Evolutionary conservation across 768 basidiomycete species (phyloP).

Genomic region (Lactarius tabidus): DNA sequence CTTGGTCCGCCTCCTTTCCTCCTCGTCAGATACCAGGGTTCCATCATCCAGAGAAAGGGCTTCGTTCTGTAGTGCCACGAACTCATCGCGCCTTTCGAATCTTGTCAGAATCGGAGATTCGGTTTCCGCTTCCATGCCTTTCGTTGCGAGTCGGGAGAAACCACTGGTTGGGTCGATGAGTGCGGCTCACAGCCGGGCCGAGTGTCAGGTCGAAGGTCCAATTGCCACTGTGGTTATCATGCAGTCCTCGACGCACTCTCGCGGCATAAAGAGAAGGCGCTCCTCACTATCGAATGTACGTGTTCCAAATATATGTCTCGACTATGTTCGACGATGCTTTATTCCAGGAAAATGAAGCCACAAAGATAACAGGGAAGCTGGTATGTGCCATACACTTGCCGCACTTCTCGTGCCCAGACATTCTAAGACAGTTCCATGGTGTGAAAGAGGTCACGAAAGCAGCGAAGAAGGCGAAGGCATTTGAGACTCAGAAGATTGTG

Average conservation of each 20-base stretch:
- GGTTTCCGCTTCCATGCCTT: slow-evolving; percentile 34
- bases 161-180: too few relatives aligned
- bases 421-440: slow-evolving; percentile 58
- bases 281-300: slow-evolving; percentile 6
- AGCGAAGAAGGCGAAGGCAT: slow-evolving; percentile 74
- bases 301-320: not conserved
- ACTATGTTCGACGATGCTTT: not conserved
- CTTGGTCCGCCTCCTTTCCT: slow-evolving; percentile 5
- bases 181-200: not conserved
- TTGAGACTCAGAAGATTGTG: slow-evolving; percentile 78
- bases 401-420: not conserved
- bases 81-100: slow-evolving; percentile 59
- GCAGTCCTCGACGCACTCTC: not conserved
- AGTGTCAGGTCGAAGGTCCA: not conserved
- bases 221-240: not conserved
- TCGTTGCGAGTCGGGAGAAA: not conserved
- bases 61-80: slow-evolving; percentile 45
- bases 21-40: slow-evolving; percentile 33
- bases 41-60: slow-evolving; percentile 49
- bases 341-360: slow-evolving; percentile 11
- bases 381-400: slow-evolving; percentile 5
- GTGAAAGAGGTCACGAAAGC: slow-evolving; percentile 68
- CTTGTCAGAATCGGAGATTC: slow-evolving; percentile 46
- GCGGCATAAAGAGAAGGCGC: slow-evolving; percentile 19
- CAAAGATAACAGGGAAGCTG: slow-evolving; percentile 13